Conservation (phyloP, 1,284 basidiomycete genomes). For the Inonotus obliquus region DNA sequence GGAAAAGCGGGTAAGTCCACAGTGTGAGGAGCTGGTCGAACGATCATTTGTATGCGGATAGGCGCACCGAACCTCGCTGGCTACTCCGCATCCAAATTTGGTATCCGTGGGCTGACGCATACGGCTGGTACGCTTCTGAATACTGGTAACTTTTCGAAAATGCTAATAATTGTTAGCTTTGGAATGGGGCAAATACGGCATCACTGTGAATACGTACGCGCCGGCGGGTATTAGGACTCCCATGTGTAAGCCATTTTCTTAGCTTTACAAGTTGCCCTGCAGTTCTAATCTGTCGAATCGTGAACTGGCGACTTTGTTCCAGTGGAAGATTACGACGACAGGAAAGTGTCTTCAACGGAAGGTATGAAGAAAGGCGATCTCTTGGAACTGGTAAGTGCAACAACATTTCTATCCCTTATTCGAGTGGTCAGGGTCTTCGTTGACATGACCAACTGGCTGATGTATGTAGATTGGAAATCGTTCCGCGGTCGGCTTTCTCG, state of each 20-base stretch:
- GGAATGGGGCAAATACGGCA: constrained; percentile 21
- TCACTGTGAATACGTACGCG: constrained; percentile 29
- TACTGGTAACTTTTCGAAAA: no score
- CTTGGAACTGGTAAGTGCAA: constrained; percentile 3
- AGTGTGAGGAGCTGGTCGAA: neutral
- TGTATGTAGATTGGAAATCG: neutral
- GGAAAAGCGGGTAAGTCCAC: constrained; percentile 7
- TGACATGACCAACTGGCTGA: no score
- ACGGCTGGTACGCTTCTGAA: constrained; percentile 8
- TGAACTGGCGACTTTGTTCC: neutral
- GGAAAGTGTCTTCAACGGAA: neutral
- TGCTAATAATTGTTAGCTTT: constrained; percentile 6
- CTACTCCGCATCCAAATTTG: constrained; percentile 15
- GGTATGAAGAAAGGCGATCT: constrained; percentile 13
- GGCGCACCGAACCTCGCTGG: constrained; percentile 7
- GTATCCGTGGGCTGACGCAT: constrained; percentile 12
- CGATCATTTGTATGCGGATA: neutral
- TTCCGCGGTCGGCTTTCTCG: constrained; percentile 10
- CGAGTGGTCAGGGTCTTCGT: no score
- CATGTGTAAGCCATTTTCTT: constrained; percentile 6
- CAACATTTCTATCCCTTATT: no score
- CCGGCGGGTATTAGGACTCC: constrained; percentile 20
- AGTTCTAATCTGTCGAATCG: neutral
- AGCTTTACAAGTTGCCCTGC: neutral
- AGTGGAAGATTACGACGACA: constrained; percentile 11